Evolutionary conservation across 2,329 filamentous ascomycete species (phyloP), one percentile per base, ranked within the genome.

Genomic region (Aspergillus flavus): DNA sequence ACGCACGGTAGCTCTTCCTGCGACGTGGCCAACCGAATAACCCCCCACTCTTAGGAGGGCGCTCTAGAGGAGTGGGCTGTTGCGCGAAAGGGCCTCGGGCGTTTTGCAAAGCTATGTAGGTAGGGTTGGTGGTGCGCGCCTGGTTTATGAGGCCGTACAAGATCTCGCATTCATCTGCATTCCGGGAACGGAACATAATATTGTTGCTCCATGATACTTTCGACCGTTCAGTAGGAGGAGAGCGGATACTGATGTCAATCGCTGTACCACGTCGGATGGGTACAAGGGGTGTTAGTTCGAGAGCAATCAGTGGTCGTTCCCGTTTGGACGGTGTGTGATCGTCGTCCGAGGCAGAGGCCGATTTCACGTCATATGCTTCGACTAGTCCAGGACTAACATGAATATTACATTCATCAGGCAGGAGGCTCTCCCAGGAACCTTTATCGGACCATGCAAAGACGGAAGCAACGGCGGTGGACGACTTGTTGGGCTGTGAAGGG

Each of bases 211-310:
- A 85, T 63, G 84, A 86, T 61, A 97, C 85, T 70, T 87, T 87
- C 6, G 91, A 93, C 66, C 91, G 87, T 39, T 84, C 75, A 7
- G 91, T 91, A 30, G 94, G 91, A 1, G 92, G 92, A 7, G 94
- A 97, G 57, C 93, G 91, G 67, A 99, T 92, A 68, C 96, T 95
- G 59, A 99, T 92, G 75, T 99, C 95, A 36, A 99, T 87, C 4
- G 91, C 92, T 26, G 93, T 99, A 71, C 94, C 95, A 72, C 94
- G 91, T 66, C 94, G 88, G 65, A 98, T 89, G 69, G 94, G 91
- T 9, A 98, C 94, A 43, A 97, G 83, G 0, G 95, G 95, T 0
- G 94, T 98, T 48, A 99, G 87, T 73, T 97, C 93, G 39, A 97
- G 86, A 6, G 90, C 91, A 64, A 89, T 78, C 36, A 89, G 78